Evolutionary conservation across 2,329 filamentous ascomycete species (phyloP).

Genomic region (Neofusicoccum sp.): DNA sequence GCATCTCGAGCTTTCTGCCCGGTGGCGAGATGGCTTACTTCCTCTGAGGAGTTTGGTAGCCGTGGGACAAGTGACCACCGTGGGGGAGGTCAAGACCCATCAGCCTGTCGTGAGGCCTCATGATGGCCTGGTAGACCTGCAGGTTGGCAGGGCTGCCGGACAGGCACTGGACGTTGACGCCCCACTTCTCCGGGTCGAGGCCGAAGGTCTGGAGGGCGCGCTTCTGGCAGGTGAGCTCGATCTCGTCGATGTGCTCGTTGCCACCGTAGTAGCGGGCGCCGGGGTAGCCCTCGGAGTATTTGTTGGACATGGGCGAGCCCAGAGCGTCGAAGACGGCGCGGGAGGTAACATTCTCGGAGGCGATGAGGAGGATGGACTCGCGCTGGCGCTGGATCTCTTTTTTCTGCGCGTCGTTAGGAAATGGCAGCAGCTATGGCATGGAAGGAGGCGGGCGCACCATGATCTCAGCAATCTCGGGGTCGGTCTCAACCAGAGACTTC

Average conservation of each 20-base stretch:
- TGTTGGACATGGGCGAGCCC: slow-evolving; percentile 69
- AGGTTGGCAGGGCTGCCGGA: slow-evolving; percentile 94
- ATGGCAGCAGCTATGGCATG: slow-evolving; percentile 29
- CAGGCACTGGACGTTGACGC: slow-evolving; percentile 87
- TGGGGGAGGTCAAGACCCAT: slow-evolving; percentile 97
- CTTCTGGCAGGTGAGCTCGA: slow-evolving; percentile 85
- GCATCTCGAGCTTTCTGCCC: neutral
- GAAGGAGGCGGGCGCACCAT: slow-evolving; percentile 63
- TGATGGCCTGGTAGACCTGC: slow-evolving; percentile 96
- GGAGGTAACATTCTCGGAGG: slow-evolving; percentile 42
- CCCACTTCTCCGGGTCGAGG: slow-evolving; percentile 83
- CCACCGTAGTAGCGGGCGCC: slow-evolving; percentile 95
- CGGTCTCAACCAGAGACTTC: slow-evolving; percentile 85
- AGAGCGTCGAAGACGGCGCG: slow-evolving; percentile 41
- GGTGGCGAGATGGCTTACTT: slow-evolving; percentile 58
- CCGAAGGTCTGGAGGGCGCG: slow-evolving; percentile 86
- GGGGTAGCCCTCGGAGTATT: slow-evolving; percentile 98
- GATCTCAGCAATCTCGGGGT: slow-evolving; percentile 92
- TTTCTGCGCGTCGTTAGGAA: slow-evolving; percentile 55
- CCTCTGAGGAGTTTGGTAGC: slow-evolving; percentile 92
- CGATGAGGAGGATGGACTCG: slow-evolving; percentile 77
- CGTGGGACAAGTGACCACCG: slow-evolving; percentile 92
- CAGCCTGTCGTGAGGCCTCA: slow-evolving; percentile 90
- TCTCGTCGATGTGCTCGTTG: slow-evolving; percentile 91
- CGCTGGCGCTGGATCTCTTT: slow-evolving; percentile 94